Conservation (phyloP, 805 yeast genomes). For the Candida adriatica region DNA sequence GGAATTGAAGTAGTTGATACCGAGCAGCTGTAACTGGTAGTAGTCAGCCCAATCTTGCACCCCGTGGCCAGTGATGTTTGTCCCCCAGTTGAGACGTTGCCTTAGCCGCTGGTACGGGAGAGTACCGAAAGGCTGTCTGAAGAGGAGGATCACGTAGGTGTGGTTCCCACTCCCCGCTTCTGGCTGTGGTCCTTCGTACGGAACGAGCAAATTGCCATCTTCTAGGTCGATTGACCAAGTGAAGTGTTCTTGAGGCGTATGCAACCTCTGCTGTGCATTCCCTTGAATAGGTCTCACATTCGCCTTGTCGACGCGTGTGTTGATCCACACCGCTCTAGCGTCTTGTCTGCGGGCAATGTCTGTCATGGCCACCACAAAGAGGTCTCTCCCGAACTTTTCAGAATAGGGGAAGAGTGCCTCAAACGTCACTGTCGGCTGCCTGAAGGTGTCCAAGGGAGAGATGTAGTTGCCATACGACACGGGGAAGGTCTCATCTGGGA, state of each 20-base stretch:
- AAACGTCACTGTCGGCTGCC: constrained; percentile 11
- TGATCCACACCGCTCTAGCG: constrained; percentile 17
- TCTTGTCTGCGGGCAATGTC: constrained; percentile 10
- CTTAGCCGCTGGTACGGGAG: constrained; percentile 12
- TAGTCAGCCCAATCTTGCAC: constrained; percentile 18
- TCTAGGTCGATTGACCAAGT: constrained; percentile 5
- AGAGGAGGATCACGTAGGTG: constrained; percentile 15
- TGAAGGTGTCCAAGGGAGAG: constrained; percentile 13
- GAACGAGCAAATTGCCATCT: constrained; percentile 9
- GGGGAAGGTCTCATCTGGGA: constrained; percentile 5
- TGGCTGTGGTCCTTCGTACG: constrained; percentile 16
- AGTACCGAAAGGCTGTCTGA: constrained; percentile 15
- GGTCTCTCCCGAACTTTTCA: constrained; percentile 2
- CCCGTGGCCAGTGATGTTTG: constrained; percentile 14
- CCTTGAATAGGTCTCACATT: constrained; percentile 1
- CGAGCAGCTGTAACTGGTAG: constrained; percentile 17
- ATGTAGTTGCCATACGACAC: constrained; percentile 17
- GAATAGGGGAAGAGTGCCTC: constrained; percentile 12
- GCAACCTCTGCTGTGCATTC: too few species aligned
- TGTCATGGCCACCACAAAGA: constrained; percentile 13
- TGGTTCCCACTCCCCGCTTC: constrained; percentile 11
- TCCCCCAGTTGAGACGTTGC: constrained; percentile 21
- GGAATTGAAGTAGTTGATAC: constrained; percentile 15
- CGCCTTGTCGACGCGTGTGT: constrained; percentile 8
- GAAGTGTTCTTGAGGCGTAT: constrained; percentile 5